Conservation (phyloP, 2,329 filamentous ascomycete genomes). For the Cladosporium sp. region DNA sequence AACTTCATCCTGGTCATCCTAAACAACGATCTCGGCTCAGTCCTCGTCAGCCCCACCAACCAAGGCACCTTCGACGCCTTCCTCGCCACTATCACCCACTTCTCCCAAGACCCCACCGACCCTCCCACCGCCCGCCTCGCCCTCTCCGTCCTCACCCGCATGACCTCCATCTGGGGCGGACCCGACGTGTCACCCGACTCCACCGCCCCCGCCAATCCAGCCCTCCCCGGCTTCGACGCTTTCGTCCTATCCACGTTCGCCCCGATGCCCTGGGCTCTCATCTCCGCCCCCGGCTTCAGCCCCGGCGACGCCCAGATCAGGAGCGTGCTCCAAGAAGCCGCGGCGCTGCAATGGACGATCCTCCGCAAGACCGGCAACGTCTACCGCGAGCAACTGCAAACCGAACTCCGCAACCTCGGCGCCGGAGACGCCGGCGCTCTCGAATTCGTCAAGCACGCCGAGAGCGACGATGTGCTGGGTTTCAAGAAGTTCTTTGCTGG, state of each 20-base stretch:
- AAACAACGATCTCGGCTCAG: slow-evolving; percentile 80
- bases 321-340: slow-evolving; percentile 83
- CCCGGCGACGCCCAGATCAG: slow-evolving; percentile 83
- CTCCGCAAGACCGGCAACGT: slow-evolving; percentile 82
- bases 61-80: slow-evolving; percentile 86
- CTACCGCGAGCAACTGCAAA: slow-evolving; percentile 66
- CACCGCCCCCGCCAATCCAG: slow-evolving; percentile 47
- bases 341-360: slow-evolving; percentile 79
- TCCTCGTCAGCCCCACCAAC: slow-evolving; percentile 86
- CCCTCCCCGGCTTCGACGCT: slow-evolving; percentile 78
- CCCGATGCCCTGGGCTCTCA: slow-evolving; percentile 81
- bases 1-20: slow-evolving; percentile 87
- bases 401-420: slow-evolving; percentile 61
- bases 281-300: slow-evolving; percentile 73
- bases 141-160: slow-evolving; percentile 74
- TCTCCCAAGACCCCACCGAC: slow-evolving; percentile 71
- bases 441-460: slow-evolving; percentile 57
- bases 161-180: slow-evolving; percentile 87
- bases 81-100: slow-evolving; percentile 76
- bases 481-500: slow-evolving; percentile 43
- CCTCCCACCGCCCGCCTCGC: slow-evolving; percentile 66
- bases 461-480: slow-evolving; percentile 36
- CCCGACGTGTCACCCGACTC: slow-evolving; percentile 60
- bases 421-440: slow-evolving; percentile 61
- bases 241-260: slow-evolving; percentile 91